phyloP scores from a whole-genome alignment of 2,329 filamentous ascomycete species.

The Diplodia scrobiculata region DNA sequence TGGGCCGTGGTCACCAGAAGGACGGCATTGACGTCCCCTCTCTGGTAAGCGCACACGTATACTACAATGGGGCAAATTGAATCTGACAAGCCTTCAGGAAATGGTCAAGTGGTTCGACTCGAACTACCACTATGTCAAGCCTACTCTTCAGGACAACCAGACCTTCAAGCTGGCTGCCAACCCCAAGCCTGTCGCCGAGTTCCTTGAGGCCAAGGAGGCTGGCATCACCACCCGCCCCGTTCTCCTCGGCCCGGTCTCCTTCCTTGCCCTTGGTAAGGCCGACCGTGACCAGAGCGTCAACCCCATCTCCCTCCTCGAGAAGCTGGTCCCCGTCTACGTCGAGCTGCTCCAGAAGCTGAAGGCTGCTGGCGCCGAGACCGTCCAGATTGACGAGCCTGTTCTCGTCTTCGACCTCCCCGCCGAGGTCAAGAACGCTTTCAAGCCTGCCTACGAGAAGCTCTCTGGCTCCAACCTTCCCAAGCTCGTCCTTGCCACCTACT shows the following conservation, averaged over 20 bases:
- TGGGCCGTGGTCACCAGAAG: conserved; percentile 98
- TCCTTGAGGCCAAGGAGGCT: conserved; percentile 96
- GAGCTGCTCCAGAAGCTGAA: conserved; percentile 92
- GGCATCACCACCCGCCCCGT: conserved; percentile 92
- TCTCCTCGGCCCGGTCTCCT: conserved; percentile 92
- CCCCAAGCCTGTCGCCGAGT: conserved; percentile 93
- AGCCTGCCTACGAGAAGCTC: conserved; percentile 93
- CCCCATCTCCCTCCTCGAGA: conserved; percentile 90
- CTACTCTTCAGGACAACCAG: conserved; percentile 95
- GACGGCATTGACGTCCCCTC: conserved; percentile 86
- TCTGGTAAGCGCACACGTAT: conserved; percentile 56
- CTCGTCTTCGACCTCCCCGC: conserved; percentile 90
- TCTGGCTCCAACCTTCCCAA: conserved; percentile 79
- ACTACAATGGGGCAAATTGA: not conserved
- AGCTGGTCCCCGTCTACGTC: conserved; percentile 91
- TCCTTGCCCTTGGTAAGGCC: conserved; percentile 96
- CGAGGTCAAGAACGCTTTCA: conserved; percentile 95
- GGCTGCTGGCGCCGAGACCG: conserved; percentile 90
- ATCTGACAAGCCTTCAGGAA: conserved; percentile 59
- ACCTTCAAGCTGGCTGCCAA: conserved; percentile 83
- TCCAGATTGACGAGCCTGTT: conserved; percentile 97
- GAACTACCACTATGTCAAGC: conserved; percentile 99
- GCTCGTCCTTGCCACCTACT: conserved; percentile 93
- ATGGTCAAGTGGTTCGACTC: conserved; percentile 99
- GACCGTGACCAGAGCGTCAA: conserved; percentile 92